A percentile compares a stretch with the other conserved stretches of the same genome.
Evolutionary conservation across 805 yeast genomes (phyloP).

Genomic region (Lipomyces yamanashiensis): DNA sequence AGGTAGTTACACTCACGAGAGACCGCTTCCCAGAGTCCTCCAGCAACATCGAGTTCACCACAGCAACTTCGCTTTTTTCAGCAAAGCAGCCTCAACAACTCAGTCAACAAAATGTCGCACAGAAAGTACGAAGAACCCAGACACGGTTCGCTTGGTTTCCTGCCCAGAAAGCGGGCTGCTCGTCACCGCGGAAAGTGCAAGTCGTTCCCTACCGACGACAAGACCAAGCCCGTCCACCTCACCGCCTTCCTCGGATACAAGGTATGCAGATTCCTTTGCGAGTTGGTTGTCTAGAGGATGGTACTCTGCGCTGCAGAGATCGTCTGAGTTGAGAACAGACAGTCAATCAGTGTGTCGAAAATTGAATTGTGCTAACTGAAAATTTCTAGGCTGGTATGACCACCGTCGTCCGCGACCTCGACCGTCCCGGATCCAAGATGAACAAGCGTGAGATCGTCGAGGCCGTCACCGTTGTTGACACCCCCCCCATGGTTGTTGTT

Average conservation of each 20-base stretch:
- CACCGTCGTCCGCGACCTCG: slow-evolving; percentile 99
- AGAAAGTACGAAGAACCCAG: slow-evolving; percentile 99
- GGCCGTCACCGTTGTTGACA: slow-evolving; percentile 99
- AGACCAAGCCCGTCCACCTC: slow-evolving; percentile 96
- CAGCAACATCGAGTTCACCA: slow-evolving; percentile 10
- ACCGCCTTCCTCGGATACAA: slow-evolving; percentile 99
- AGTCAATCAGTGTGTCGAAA: not conserved
- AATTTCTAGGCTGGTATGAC: slow-evolving; percentile 92
- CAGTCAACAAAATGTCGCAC: slow-evolving; percentile 78
- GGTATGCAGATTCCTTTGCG: slow-evolving; percentile 17
- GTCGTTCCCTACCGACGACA: slow-evolving; percentile 99
- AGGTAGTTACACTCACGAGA: not conserved
- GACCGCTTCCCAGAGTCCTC: not conserved
- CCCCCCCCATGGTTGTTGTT: slow-evolving; percentile 98
- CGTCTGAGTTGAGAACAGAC: not conserved
- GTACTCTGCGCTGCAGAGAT: not conserved
- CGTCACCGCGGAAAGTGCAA: slow-evolving; percentile 98
- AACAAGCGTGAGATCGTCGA: slow-evolving; percentile 99
- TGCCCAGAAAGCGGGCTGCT: slow-evolving; percentile 99
- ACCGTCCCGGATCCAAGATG: slow-evolving; percentile 99
- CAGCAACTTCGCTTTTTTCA: slow-evolving; percentile 19
- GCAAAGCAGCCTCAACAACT: slow-evolving; percentile 16
- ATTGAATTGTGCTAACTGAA: not conserved
- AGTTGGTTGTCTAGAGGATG: not conserved
- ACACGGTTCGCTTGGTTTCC: slow-evolving; percentile 99